A percentile compares a stretch with the other conserved stretches of the same genome.
Evolutionary conservation across 2,329 filamentous ascomycete species (phyloP).

Genomic region (Trichoderma sp.): DNA sequence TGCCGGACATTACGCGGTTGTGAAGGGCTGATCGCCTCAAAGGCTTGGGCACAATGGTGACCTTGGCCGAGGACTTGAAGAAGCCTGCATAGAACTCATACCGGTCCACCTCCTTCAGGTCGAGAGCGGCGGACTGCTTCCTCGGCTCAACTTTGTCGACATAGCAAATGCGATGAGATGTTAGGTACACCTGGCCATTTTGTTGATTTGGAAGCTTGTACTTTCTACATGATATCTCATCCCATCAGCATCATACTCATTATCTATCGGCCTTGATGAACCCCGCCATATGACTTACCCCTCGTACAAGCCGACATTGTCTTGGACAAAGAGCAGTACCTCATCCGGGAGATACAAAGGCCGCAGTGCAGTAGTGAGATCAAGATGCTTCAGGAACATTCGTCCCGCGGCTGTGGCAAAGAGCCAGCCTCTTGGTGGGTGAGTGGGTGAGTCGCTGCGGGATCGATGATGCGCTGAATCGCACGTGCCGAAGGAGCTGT

Average conservation of each 20-base stretch:
- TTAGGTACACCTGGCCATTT: conserved; percentile 94
- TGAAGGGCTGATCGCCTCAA: conserved; percentile 65
- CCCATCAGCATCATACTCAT: conserved; percentile 8
- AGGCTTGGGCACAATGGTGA: conserved; percentile 84
- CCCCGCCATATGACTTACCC: conserved; percentile 62
- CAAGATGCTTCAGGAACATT: conserved; percentile 96
- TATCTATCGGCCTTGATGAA: not conserved
- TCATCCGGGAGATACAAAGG: conserved; percentile 92
- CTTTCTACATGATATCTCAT: conserved; percentile 61
- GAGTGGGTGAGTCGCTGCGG: not conserved
- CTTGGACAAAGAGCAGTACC: conserved; percentile 92
- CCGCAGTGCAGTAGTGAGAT: conserved; percentile 94
- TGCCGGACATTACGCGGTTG: conserved; percentile 52
- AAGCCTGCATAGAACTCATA: conserved; percentile 93
- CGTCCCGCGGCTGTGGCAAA: conserved; percentile 56
- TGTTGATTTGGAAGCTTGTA: conserved; percentile 93
- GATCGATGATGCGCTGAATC: not conserved
- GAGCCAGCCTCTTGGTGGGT: conserved; percentile 18
- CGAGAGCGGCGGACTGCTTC: conserved; percentile 79
- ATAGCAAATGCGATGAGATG: conserved; percentile 93
- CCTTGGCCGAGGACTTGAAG: conserved; percentile 90
- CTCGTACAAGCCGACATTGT: conserved; percentile 96
- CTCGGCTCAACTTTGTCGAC: conserved; percentile 86
- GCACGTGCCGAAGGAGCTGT: conserved; percentile 9
- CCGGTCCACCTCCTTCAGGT: conserved; percentile 87